Base-by-base conservation (phyloP, 495 filamentous ascomycete species). In the Filosporella fistucella region DNA sequence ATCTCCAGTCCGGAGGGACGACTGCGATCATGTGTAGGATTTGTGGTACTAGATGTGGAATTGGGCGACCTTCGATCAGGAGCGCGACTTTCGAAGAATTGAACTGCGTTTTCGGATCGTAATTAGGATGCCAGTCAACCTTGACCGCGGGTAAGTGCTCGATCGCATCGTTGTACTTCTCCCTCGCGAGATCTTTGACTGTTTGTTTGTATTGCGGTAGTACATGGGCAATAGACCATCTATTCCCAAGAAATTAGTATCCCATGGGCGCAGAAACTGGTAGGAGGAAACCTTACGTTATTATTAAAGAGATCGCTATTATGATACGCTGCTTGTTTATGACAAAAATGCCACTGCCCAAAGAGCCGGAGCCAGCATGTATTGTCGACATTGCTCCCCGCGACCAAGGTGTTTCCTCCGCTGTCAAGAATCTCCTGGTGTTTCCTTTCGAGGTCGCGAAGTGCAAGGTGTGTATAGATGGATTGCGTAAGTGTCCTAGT, bases 1-100 rank as follows among this genome's bases (percentile, higher is more conserved):
- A 75, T 20, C 68, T 63, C 72, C 73, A 76, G 52, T 75, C 71
- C 8, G 69, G 63, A 9, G 72, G 73, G 0, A 75, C 69, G 17
- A 75, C 69, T 0, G 66, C 58, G 10, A 72, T 72, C 67, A 76
- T 72, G 52, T 75, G 69, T 1, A 75, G 61, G 12, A 76, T 57
- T 22, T 64, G 64, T 1, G 73, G 70, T 1, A 68, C 65, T 4
- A 75, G 60, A 49, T 67, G 64, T 4, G 70, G 58, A 10, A 71
- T 51, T 0, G 68, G 66, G 16, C 73, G 67, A 16, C 60, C 59
- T 52, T 76, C 72, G 43, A 76, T 75, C n/a, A 76, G 25, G 37
- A 75, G 60, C 32, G 72, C 72, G 13, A 76, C 53, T 52, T 75
- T 75, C 13, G 68, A 67, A 33, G 61, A 44, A 49, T 74, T 75